Evolutionary conservation across 306 rosid species (phyloP).

Genomic region (Benincasa hispida): DNA sequence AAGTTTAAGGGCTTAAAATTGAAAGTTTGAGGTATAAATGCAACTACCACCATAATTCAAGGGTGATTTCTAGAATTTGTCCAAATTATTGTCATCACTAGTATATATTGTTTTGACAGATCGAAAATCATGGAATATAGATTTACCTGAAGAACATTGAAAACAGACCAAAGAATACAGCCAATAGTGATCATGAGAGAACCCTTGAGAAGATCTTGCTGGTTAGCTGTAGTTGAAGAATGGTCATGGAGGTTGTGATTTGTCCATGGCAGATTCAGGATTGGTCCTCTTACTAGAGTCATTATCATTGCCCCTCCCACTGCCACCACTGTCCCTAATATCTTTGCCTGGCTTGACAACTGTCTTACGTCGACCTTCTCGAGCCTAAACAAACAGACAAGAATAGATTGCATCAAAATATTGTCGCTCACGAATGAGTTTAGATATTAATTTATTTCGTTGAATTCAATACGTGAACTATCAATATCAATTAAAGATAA

Average conservation of each 20-base stretch:
- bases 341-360: conserved; percentile 25
- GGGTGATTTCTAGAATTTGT: too few species aligned
- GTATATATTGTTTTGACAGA: background rate
- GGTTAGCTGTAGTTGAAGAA: background rate
- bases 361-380: conserved; percentile 31
- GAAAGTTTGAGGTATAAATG: too few species aligned
- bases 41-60: too few species aligned
- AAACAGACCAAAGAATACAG: conserved; percentile 38
- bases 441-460: background rate
- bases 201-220: conserved; percentile 29
- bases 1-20: too few species aligned
- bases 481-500: background rate
- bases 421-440: background rate
- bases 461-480: background rate
- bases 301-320: conserved; percentile 83
- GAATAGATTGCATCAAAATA: background rate
- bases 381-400: conserved; percentile 18
- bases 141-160: conserved; percentile 33
- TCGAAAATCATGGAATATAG: background rate
- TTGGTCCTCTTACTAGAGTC: conserved; percentile 70
- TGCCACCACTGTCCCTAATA: conserved; percentile 49
- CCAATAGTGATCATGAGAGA: conserved; percentile 28
- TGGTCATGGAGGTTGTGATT: conserved; percentile 14
- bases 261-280: conserved; percentile 50
- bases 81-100: background rate